Base-by-base conservation (phyloP, 2,329 filamentous ascomycete species). In the Pseudogymnoascus sp. region DNA sequence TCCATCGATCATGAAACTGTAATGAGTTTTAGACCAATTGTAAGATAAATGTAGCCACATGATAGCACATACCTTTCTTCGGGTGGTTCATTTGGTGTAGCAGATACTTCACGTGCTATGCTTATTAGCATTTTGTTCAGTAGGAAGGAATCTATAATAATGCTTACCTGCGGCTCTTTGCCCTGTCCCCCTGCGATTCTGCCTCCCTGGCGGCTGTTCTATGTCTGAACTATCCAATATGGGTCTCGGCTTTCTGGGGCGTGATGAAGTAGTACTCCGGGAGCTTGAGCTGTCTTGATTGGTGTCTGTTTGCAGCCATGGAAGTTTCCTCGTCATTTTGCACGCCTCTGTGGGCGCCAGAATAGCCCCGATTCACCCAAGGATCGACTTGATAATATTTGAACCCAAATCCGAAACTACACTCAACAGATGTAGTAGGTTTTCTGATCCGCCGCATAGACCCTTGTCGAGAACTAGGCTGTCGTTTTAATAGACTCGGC, bases 1-100 rank as follows among this genome's bases (percentile, higher is more conserved):
- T 2, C 86, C 87, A 57, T 85, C 80, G 2, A 79, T 77, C 88
- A 93, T 92, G 51, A 57, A 57, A 21, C 51, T 57, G 3, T 34
- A 13, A 8, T 28, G 6, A 28, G 1, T 7, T 8, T 28, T 28
- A 28, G 28, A 28, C 6, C 28, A 8, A 28, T 8, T 28, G 7
- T 6, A 31, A 13, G 21, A 34, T 5, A 57, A n/a, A 6, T 19
- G 5, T 57, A 19, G 14, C 14, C 51, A 34, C 16, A 21, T 57
- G 28, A 13, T 34, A 57, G 5, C 4, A 34, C 28, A 34, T 57
- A 57, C 51, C 51, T 57, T 19, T 57, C 51, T 34, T 57, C 28
- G 7, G 51, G 51, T 11, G 51, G 28, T 13, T 19, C 51, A 34
- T 57, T 11, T 16, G 23, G 23, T 3, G 28, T 19, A 57, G 25